Percentiles rank a stretch among this genome's conserved stretches.
Conservation (phyloP, 345 rosid genomes). For the Rhizophora apiculata region DNA sequence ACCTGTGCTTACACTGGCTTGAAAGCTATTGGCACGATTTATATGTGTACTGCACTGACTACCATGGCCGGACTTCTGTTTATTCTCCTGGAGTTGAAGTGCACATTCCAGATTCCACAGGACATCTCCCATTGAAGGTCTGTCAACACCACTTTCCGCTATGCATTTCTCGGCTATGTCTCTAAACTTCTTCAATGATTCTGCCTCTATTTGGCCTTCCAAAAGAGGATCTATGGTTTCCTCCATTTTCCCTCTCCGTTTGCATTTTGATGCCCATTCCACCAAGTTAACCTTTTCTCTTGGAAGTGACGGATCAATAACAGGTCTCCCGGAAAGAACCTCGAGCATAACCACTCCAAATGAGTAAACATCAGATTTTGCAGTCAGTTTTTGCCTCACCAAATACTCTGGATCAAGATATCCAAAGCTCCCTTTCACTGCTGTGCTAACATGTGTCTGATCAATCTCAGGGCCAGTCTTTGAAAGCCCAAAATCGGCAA, state of each 20-base stretch:
- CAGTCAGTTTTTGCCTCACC: conserved; percentile 48
- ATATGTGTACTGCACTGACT: conserved; percentile 5
- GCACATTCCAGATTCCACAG: conserved; percentile 67
- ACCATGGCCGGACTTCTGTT: conserved; percentile 23
- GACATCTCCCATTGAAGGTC: conserved; percentile 70
- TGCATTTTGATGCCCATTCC: conserved; percentile 50
- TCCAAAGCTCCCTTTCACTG: conserved; percentile 73
- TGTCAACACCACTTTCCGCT: conserved; percentile 35
- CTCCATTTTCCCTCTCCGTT: conserved; percentile 34
- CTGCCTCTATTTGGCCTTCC: conserved; percentile 40
- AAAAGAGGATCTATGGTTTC: conserved; percentile 49
- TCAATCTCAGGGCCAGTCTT: conserved; percentile 64
- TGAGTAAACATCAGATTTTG: conserved; percentile 66
- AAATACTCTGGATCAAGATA: conserved; percentile 67
- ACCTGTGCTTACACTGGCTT: conserved; percentile 22
- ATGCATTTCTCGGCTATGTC: conserved; percentile 67
- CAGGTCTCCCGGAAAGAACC: conserved; percentile 55
- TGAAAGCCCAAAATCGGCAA: conserved; percentile 71
- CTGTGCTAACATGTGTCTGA: conserved; percentile 71
- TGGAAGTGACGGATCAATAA: conserved; percentile 53
- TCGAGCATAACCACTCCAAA: conserved; percentile 72
- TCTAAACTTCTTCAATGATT: conserved; percentile 45
- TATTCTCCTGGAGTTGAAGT: conserved; percentile 44
- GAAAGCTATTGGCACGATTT: conserved; percentile 18
- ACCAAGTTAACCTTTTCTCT: conserved; percentile 52